Conservation (phyloP, 2,329 filamentous ascomycete species). For the Ophiostoma novo-ulmi region DNA sequence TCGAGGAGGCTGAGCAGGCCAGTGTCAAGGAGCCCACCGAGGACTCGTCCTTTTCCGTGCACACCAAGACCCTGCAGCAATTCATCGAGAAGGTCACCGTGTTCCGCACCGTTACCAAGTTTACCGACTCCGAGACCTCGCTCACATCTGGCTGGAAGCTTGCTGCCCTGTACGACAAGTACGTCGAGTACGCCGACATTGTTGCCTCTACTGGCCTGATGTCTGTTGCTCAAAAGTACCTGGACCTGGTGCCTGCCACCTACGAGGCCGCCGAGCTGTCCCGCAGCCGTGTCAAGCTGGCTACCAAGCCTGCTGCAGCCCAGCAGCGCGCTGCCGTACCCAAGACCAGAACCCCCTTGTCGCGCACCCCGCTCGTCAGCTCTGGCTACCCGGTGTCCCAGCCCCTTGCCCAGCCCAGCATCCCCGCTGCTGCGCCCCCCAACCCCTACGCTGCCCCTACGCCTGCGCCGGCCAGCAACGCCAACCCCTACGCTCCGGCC, state of each 20-base stretch:
- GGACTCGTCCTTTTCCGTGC: constrained; percentile 84
- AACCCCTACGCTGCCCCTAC: constrained; percentile 36
- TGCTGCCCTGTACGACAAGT: constrained; percentile 82
- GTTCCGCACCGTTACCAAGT: constrained; percentile 90
- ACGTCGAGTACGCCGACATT: constrained; percentile 94
- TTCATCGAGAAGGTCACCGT: constrained; percentile 98
- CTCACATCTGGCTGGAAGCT: constrained; percentile 84
- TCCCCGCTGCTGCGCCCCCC: constrained; percentile 7
- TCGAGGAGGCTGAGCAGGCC: constrained; percentile 75
- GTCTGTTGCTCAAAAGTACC: constrained; percentile 80
- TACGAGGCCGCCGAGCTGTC: constrained; percentile 87
- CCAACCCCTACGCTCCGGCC: constrained; percentile 36
- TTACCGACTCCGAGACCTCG: constrained; percentile 69
- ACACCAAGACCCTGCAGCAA: constrained; percentile 79
- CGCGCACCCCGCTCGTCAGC: constrained; percentile 15
- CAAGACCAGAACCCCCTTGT: constrained; percentile 10
- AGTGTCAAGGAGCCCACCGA: constrained; percentile 62
- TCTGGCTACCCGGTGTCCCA: constrained; percentile 47
- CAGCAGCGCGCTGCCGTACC: constrained; percentile 29
- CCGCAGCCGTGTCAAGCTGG: constrained; percentile 76
- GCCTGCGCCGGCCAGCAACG: constrained; percentile 30
- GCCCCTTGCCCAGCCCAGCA: constrained; percentile 26
- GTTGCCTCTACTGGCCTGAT: constrained; percentile 85
- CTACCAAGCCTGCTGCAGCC: constrained; percentile 52
- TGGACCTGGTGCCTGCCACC: constrained; percentile 74